Percentiles rank a stretch among this genome's conserved stretches.
These are phyloP conservation scores for Pseudevernia furfuracea DNA, from an alignment of 495 filamentous ascomycete species.

Conservation along the genomic window DNA sequence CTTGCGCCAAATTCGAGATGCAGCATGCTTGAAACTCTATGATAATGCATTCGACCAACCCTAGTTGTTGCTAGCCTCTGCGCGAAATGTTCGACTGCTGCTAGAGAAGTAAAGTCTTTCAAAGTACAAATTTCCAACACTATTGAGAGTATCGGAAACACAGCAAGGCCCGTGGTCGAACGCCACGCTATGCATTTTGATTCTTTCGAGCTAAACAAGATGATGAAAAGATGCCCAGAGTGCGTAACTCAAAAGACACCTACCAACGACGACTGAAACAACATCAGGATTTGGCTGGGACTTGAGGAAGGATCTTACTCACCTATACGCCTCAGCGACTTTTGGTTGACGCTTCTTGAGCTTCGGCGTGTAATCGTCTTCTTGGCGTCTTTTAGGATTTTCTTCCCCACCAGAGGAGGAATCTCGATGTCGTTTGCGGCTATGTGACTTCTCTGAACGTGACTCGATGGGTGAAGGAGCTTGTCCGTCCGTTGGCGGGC, in stretches of 20 bases:
- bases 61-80: neutral
- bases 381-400: conserved; percentile 25
- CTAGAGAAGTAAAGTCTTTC: conserved; percentile 8
- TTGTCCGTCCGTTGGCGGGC: conserved; percentile 11
- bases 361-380: conserved; percentile 26
- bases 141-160: conserved; percentile 9
- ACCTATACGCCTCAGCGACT: conserved; percentile 28
- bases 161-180: neutral
- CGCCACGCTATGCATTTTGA: conserved; percentile 13
- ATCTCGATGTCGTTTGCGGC: conserved; percentile 23
- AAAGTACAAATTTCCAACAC: conserved; percentile 9
- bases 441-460: conserved; percentile 17
- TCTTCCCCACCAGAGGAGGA: conserved; percentile 23
- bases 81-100: conserved; percentile 1
- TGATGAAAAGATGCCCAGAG: conserved; percentile 10
- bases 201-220: conserved; percentile 13
- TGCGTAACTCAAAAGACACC: conserved; percentile 11
- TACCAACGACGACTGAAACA: conserved; percentile 28
- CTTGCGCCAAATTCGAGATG: conserved; percentile 13
- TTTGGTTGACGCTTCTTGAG: conserved; percentile 27
- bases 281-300: conserved; percentile 17
- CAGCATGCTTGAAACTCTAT: conserved; percentile 11
- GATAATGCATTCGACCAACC: conserved; percentile 1
- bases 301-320: conserved; percentile 7
- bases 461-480: conserved; percentile 17